Evolutionary conservation across 2,329 filamentous ascomycete species (phyloP).

Genomic region (Fusarium fujikuroi): DNA sequence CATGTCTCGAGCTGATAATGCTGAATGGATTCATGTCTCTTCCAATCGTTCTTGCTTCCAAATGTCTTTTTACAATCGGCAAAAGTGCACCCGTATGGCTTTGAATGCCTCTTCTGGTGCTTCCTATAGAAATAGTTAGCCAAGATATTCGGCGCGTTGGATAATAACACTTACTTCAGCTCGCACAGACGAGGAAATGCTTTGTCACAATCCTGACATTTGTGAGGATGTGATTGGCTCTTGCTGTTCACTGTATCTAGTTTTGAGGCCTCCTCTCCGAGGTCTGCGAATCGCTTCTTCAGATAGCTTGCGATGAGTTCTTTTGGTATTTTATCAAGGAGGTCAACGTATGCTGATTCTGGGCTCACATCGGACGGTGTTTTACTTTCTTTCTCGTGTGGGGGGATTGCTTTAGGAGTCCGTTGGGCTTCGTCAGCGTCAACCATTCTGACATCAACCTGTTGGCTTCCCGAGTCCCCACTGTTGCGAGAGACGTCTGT

Average conservation of each 20-base stretch:
- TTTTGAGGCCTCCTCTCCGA: constrained; percentile 11
- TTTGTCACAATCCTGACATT: constrained; percentile 59
- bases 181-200: constrained; percentile 63
- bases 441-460: constrained; percentile 32
- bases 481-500: neutral
- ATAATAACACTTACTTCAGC: constrained; percentile 60
- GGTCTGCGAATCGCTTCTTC: constrained; percentile 17
- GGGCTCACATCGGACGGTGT: neutral
- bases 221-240: constrained; percentile 22
- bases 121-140: constrained; percentile 67
- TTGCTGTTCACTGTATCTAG: constrained; percentile 23
- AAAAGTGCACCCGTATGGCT: constrained; percentile 86
- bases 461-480: constrained; percentile 1
- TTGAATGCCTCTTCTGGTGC: constrained; percentile 82
- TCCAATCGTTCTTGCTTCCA: constrained; percentile 96
- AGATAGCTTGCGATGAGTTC: constrained; percentile 49
- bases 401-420: neutral
- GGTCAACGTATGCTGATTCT: constrained; percentile 34
- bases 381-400: neutral
- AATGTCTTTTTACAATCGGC: constrained; percentile 75
- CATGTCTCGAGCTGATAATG: constrained; percentile 79
- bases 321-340: constrained; percentile 46
- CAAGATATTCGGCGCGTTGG: neutral
- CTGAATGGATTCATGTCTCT: constrained; percentile 85
- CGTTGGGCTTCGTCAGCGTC: constrained; percentile 23